phyloP scores from a whole-genome alignment of 306 rosid genomes.

The Mucuna pruriens region DNA sequence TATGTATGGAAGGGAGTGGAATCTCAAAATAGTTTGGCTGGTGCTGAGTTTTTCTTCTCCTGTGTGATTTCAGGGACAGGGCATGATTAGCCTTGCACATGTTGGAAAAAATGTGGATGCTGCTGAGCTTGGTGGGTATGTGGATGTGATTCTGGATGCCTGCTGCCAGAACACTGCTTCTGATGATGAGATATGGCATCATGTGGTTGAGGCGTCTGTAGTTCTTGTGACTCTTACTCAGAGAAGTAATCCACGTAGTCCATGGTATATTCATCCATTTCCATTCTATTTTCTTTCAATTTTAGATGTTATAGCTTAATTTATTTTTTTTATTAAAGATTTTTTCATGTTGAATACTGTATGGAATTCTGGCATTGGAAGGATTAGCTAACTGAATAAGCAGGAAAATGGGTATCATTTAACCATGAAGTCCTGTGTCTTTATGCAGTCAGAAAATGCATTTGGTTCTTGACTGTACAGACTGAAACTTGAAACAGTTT shows the following conservation, averaged over 20 bases:
- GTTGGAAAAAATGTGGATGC: slow-evolving; percentile 69
- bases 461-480: slow-evolving; percentile 14
- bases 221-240: slow-evolving; percentile 68
- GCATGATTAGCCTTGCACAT: slow-evolving; percentile 71
- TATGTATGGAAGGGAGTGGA: slow-evolving; percentile 7
- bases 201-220: slow-evolving; percentile 79
- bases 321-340: neutral
- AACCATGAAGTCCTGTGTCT: neutral
- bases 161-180: slow-evolving; percentile 93
- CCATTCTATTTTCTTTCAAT: slow-evolving; percentile 20
- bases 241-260: slow-evolving; percentile 82
- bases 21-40: neutral
- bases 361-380: slow-evolving; percentile 23
- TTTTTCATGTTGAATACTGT: slow-evolving; percentile 22
- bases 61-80: slow-evolving; percentile 75
- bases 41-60: slow-evolving; percentile 3
- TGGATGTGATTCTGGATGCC: slow-evolving; percentile 90
- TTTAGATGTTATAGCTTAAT: slow-evolving; percentile 3
- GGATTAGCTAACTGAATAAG: slow-evolving; percentile 35
- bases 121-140: slow-evolving; percentile 66
- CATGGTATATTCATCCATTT: slow-evolving; percentile 60
- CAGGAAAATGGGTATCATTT: neutral
- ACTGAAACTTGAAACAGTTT: slow-evolving; percentile 24
- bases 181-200: slow-evolving; percentile 82
- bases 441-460: slow-evolving; percentile 14